Conservation (phyloP, 225 moss, liverwort and hornwort genomes). For the Sphagnum contortum region DNA sequence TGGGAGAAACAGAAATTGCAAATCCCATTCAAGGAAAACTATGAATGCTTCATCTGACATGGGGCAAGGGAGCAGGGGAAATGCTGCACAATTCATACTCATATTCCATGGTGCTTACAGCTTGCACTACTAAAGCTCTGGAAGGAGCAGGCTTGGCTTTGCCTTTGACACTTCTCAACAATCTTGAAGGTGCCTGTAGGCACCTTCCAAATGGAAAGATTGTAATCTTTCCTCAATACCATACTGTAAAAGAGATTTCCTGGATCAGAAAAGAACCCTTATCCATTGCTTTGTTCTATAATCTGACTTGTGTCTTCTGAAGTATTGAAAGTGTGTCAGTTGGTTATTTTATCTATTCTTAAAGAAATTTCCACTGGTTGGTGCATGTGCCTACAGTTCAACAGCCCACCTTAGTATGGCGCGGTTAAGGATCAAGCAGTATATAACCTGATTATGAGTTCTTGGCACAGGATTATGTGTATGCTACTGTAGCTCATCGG, state of each 20-base stretch:
- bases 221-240: conserved; percentile 4
- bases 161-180: conserved; percentile 35
- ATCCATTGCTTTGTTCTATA: neutral
- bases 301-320: neutral
- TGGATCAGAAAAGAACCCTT: neutral
- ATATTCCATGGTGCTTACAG: conserved; percentile 30
- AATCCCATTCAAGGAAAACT: too few relatives aligned
- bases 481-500: neutral
- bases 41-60: too few relatives aligned
- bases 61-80: too few relatives aligned
- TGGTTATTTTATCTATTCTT: too few relatives aligned
- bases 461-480: neutral
- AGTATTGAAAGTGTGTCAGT: too few relatives aligned
- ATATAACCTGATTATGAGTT: neutral
- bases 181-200: conserved; percentile 20
- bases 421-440: neutral
- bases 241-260: neutral
- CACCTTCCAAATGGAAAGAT: conserved; percentile 29
- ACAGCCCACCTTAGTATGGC: too few relatives aligned
- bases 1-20: too few relatives aligned
- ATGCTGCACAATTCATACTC: conserved; percentile 16
- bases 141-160: conserved; percentile 33
- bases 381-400: too few relatives aligned
- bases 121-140: conserved; percentile 34
- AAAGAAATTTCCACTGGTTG: neutral